These are phyloP conservation scores for Discostella stelligeroides DNA, from an alignment of 108 stramenopile genomes.

Conservation along the genomic window DNA sequence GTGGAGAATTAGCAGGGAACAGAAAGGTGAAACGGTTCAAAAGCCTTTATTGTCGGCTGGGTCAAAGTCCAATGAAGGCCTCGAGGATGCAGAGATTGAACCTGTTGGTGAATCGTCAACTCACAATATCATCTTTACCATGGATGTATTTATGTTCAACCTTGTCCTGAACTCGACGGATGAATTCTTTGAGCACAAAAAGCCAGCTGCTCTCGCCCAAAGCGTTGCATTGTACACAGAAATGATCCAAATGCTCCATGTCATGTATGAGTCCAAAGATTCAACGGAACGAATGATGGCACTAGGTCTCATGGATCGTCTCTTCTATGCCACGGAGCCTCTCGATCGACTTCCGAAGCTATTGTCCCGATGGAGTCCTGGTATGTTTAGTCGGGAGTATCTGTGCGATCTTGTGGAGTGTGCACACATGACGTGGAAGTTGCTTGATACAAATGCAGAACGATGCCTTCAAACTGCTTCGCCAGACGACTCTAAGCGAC, in stretches of 20 bases:
- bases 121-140: constrained; percentile 78
- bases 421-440: constrained; percentile 71
- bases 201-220: constrained; percentile 64
- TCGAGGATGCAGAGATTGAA: constrained; percentile 10
- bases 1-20: constrained; percentile 59
- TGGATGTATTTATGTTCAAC: constrained; percentile 93
- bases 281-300: constrained; percentile 84
- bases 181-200: constrained; percentile 70
- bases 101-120: constrained; percentile 24
- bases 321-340: constrained; percentile 82
- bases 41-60: constrained; percentile 28
- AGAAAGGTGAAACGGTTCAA: neutral
- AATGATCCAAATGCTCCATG: constrained; percentile 79
- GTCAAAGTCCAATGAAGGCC: neutral
- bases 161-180: constrained; percentile 80
- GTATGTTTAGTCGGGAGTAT: constrained; percentile 75
- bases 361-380: constrained; percentile 72
- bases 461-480: constrained; percentile 29
- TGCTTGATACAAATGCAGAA: constrained; percentile 66
- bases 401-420: constrained; percentile 84
- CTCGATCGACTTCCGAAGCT: constrained; percentile 77
- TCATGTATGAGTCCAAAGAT: constrained; percentile 77
- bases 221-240: constrained; percentile 78
- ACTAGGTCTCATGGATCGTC: constrained; percentile 78
- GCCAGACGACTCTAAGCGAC: constrained; percentile 35